phyloP scores from a whole-genome alignment of 768 basidiomycete genomes.

The Artomyces pyxidatus region DNA sequence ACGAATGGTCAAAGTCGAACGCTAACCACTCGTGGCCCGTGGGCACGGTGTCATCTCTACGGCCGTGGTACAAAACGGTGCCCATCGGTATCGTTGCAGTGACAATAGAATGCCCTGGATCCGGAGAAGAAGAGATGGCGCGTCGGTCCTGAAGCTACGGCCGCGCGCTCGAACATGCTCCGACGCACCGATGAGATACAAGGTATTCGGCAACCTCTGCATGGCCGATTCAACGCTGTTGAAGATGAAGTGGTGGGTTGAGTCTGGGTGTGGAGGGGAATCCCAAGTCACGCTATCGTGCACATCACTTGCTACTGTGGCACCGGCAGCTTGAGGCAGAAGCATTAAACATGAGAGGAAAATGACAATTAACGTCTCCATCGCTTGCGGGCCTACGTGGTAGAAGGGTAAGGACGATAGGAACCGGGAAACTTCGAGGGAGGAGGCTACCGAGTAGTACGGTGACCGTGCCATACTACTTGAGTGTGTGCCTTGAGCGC shows the following conservation, averaged over 20 bases:
- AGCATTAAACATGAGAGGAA: too few species aligned
- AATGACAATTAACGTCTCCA: too few species aligned
- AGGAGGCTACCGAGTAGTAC: too few species aligned
- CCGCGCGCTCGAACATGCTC: not conserved
- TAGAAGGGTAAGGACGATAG: too few species aligned
- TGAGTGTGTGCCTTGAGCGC: too few species aligned
- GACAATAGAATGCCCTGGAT: not conserved
- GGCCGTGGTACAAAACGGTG: not conserved
- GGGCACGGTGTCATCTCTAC: not conserved
- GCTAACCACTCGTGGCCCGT: not conserved
- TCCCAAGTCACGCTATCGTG: too few species aligned
- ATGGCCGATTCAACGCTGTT: not conserved
- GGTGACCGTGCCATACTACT: too few species aligned
- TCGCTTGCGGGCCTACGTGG: too few species aligned
- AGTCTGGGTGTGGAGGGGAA: not conserved
- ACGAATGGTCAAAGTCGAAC: not conserved
- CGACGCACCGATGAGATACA: not conserved
- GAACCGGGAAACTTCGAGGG: too few species aligned
- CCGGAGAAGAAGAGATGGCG: too few species aligned
- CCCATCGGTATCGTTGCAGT: not conserved
- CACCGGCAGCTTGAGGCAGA: too few species aligned
- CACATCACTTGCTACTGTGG: too few species aligned
- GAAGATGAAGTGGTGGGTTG: not conserved
- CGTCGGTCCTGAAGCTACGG: not conserved
- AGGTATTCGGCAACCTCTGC: not conserved